Conservation (phyloP, 345 rosid genomes). For the Salix brachista region DNA sequence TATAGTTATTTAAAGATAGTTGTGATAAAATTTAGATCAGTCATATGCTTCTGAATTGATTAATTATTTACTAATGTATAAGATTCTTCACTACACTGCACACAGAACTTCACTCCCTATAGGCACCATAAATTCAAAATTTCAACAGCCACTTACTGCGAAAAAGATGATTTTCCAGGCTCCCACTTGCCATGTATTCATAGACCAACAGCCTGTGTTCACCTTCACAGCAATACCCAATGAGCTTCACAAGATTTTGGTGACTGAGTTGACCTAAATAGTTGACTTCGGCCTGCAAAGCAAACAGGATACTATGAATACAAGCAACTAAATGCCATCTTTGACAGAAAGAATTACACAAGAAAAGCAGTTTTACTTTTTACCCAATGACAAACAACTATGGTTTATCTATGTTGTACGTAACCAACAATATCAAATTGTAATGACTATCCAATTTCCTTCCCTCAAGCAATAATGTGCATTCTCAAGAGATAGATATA, state of each 20-base stretch:
- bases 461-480: not conserved
- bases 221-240: conserved; percentile 98
- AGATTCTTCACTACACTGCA: not conserved
- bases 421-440: not conserved
- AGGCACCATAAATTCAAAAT: not conserved
- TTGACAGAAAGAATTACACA: not conserved
- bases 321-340: not conserved
- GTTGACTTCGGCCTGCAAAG: conserved; percentile 85
- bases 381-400: too few species aligned
- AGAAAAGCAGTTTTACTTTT: not conserved
- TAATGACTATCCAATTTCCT: not conserved
- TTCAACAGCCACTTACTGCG: conserved; percentile 58
- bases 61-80: not conserved
- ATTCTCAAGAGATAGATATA: not conserved
- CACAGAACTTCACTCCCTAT: not conserved
- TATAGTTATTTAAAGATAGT: not conserved
- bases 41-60: not conserved
- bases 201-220: conserved; percentile 85
- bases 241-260: conserved; percentile 89
- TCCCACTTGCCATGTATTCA: conserved; percentile 91
- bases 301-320: conserved; percentile 5
- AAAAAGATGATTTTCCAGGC: conserved; percentile 92
- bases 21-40: not conserved
- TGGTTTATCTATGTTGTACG: not conserved
- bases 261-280: conserved; percentile 92